Percentiles rank a stretch among this genome's conserved stretches.
Conservation (phyloP, 106 monocot genomes). For the Hemerocallis citrina region DNA sequence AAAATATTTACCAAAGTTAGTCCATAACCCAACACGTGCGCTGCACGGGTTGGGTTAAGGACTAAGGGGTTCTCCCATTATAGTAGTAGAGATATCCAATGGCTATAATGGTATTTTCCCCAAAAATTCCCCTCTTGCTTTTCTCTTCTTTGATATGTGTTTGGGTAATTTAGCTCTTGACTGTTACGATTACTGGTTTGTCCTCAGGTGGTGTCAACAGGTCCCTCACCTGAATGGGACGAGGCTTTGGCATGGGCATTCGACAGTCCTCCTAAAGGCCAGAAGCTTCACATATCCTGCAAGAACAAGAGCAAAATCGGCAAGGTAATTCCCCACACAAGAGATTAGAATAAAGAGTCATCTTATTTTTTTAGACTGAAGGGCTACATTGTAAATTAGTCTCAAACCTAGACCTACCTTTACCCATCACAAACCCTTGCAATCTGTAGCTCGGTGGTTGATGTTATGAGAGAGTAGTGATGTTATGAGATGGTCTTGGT, state of each 20-base stretch:
- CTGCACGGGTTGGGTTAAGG: no score
- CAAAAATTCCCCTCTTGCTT: neutral
- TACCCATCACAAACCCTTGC: no score
- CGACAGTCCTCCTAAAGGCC: conserved; percentile 92
- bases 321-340: conserved; percentile 48
- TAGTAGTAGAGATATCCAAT: no score
- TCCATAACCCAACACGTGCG: no score
- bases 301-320: conserved; percentile 99
- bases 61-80: no score
- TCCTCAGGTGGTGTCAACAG: conserved; percentile 79
- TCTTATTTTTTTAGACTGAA: neutral
- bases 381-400: no score
- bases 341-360: neutral
- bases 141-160: neutral
- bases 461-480: no score
- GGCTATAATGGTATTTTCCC: neutral
- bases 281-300: conserved; percentile 99
- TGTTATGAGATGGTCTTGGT: no score
- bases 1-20: no score
- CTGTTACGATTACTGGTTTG: neutral
- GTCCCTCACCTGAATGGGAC: conserved; percentile 93
- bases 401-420: no score
- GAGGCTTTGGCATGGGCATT: conserved; percentile 98
- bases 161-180: neutral
- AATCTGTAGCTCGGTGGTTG: no score